Percentiles rank a stretch among this genome's conserved stretches.
Evolutionary conservation across 2,329 filamentous ascomycete species (phyloP).

Genomic region (Pseudodiploospora longispora): DNA sequence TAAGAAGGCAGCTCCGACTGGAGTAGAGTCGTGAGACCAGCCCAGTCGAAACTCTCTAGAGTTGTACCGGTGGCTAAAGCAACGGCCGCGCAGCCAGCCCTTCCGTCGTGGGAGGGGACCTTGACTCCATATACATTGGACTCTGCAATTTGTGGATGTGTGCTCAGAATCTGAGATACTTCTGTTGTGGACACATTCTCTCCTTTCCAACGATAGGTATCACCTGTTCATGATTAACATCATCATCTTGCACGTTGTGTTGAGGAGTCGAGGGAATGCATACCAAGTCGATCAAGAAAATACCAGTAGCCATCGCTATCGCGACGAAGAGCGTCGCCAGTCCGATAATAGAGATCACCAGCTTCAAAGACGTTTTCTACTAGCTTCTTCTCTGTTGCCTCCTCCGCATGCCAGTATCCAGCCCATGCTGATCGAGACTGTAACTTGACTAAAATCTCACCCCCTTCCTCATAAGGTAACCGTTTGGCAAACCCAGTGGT

Average conservation of each 20-base stretch:
- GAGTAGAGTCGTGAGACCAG: constrained; percentile 41
- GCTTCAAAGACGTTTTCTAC: constrained; percentile 37
- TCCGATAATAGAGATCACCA: constrained; percentile 61
- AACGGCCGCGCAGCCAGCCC: constrained; percentile 57
- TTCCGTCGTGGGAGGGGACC: constrained; percentile 58
- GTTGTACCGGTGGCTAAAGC: constrained; percentile 41
- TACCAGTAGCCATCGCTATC: constrained; percentile 58
- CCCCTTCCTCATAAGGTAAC: too few species aligned
- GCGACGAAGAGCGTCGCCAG: constrained; percentile 57
- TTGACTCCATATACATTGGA: constrained; percentile 64
- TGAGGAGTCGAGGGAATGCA: neutral
- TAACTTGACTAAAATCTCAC: too few species aligned
- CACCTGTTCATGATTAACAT: constrained; percentile 19
- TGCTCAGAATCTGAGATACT: constrained; percentile 55
- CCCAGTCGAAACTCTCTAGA: constrained; percentile 47
- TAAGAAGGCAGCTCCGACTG: constrained; percentile 56
- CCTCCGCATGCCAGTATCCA: too few species aligned
- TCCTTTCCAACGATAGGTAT: constrained; percentile 69
- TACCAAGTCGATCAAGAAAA: constrained; percentile 47
- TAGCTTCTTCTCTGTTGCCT: too few species aligned
- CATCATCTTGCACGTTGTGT: neutral
- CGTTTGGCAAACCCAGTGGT: too few species aligned
- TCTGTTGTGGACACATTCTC: constrained; percentile 62
- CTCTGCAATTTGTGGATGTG: constrained; percentile 50
- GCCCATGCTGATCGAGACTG: too few species aligned